Evolutionary conservation across 768 basidiomycete genomes (phyloP), one percentile per base, ranked within the genome.

Genomic region (Pholiota microspora): DNA sequence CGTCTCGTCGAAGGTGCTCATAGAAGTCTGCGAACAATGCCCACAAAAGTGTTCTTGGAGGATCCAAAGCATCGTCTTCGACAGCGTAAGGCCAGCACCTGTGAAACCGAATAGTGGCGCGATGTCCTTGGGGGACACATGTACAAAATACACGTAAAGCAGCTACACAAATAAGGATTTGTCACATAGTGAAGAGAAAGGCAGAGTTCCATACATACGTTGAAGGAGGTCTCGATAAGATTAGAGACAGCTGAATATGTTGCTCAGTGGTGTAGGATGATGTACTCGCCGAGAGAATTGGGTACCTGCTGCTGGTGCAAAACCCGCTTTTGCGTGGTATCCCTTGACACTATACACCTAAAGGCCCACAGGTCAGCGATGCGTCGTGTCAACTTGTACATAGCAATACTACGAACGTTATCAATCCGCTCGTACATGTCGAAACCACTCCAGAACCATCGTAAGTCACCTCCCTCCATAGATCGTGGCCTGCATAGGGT

Each of bases 381-480:
- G 13, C 47, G 46, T 23, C 35, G 38, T n/a, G n/a, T n/a, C n/a
- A n/a, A n/a, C n/a, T n/a, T n/a, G n/a, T n/a, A n/a, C n/a, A n/a
- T n/a, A n/a, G 46, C 47, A 36, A 21, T 38, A 53, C 3, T 25
- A 48, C 51, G 24, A 49, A 64, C 70, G 55, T 67, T 63, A 62
- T 72, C 68, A 23, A 90, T 67, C 10, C 81, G 72, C 59, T 84
- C 86, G 68, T 88, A 89, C 50, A 82, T 56, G 56, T 77, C 81
- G 65, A 92, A 92, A 2, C 83, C 83, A 51, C 78, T 76, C 90
- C 90, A 93, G 51, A 92, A 81, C 90, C 90, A 92, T 59, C 89
- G 82, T 34, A 92, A 75, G 71, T 92, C 89, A 2, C 91, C 91
- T 0, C 87, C 89, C 36, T 66, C 67, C 73, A 76, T 73, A 2